Conservation (phyloP, 768 basidiomycete genomes). For the Phanerochaete carnosa region DNA sequence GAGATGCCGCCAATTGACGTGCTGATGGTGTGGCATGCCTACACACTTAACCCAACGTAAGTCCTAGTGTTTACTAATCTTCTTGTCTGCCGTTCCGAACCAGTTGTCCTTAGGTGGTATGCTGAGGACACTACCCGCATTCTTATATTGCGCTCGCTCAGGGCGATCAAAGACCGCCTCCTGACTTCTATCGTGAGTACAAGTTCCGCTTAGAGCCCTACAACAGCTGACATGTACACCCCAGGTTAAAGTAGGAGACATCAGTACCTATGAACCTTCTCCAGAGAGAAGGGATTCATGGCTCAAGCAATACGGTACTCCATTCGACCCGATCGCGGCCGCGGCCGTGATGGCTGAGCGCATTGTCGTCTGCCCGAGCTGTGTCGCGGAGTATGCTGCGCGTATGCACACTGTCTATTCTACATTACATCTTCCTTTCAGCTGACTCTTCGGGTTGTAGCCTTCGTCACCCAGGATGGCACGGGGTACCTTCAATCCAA, state of each 20-base stretch:
- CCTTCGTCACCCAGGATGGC: slow-evolving; percentile 35
- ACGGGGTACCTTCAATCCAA: slow-evolving; percentile 46
- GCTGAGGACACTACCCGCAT: slow-evolving; percentile 16
- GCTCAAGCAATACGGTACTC: slow-evolving; percentile 18
- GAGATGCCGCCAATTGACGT: slow-evolving; percentile 37
- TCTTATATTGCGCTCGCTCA: slow-evolving; percentile 2
- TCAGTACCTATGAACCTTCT: slow-evolving; percentile 14
- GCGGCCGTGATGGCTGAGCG: slow-evolving; percentile 22
- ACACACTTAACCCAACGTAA: slow-evolving; percentile 36
- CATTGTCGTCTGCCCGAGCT: slow-evolving; percentile 33
- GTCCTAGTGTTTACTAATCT: neutral
- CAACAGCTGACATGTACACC: neutral
- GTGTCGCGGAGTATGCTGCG: slow-evolving; percentile 24
- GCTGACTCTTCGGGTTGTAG: slow-evolving; percentile 23
- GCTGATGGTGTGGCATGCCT: slow-evolving; percentile 42
- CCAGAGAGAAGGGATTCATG: slow-evolving; percentile 11
- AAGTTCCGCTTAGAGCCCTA: neutral
- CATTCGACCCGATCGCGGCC: slow-evolving; percentile 35
- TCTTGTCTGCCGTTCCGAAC: neutral
- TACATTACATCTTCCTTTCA: neutral
- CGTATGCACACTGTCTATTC: slow-evolving; percentile 25
- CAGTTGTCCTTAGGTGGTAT: slow-evolving; percentile 10
- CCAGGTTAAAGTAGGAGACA: slow-evolving; percentile 19
- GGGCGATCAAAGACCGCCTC: slow-evolving; percentile 2
- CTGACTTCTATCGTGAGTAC: slow-evolving; percentile 9